Conservation (phyloP, 176 grass and related monocot genomes). For the barley (Hordeum vulgare) region DNA sequence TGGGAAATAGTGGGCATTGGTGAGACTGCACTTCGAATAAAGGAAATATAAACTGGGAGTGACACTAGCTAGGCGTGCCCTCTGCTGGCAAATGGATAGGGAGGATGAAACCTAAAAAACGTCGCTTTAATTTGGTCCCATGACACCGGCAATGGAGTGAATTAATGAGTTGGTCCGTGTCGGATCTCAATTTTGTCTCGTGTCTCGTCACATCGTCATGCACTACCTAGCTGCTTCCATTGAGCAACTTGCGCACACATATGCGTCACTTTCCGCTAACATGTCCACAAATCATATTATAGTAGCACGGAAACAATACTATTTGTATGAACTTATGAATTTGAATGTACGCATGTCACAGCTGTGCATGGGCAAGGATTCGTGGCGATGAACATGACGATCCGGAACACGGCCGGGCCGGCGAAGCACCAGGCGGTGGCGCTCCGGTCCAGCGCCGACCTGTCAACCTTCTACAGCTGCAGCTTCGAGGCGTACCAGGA, state of each 20-base stretch:
- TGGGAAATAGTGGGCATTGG: not conserved
- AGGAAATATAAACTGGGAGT: not conserved
- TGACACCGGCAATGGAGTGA: not conserved
- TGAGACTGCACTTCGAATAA: not conserved
- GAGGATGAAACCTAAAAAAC: constrained; percentile 29
- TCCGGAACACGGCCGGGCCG: constrained; percentile 62
- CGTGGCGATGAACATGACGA: constrained; percentile 67
- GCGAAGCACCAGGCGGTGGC: constrained; percentile 68
- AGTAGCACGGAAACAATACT: not conserved
- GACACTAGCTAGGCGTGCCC: not conserved
- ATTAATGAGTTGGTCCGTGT: constrained; percentile 1
- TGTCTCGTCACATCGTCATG: not conserved
- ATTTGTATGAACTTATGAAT: not conserved
- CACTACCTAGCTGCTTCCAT: not conserved
- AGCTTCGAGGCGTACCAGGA: constrained; percentile 78
- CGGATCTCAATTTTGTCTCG: not conserved
- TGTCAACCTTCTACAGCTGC: constrained; percentile 59
- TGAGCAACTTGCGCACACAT: not conserved
- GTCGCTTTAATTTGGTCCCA: constrained; percentile 32
- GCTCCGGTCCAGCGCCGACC: constrained; percentile 48
- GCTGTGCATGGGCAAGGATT: constrained; percentile 63
- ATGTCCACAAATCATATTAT: not conserved
- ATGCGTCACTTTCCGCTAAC: not conserved
- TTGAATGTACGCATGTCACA: not conserved
- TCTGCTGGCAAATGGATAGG: constrained; percentile 8